Conservation (phyloP, 176 grass and related monocot genomes). For the Triticum dicoccoides region DNA sequence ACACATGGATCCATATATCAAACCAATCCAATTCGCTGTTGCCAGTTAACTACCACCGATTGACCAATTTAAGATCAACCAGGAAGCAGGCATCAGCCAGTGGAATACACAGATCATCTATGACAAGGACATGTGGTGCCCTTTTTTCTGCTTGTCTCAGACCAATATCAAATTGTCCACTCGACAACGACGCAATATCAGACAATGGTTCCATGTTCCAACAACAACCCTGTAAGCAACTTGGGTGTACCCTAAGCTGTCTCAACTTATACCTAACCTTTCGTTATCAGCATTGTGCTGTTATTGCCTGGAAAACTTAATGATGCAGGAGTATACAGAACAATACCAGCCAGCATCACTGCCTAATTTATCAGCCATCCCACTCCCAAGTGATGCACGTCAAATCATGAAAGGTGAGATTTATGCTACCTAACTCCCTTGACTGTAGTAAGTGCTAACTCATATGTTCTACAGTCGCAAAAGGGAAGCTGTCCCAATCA, state of each 20-base stretch:
- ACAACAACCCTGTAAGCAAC: not conserved
- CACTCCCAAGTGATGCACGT: not conserved
- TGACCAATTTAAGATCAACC: not conserved
- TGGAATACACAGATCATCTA: constrained; percentile 9
- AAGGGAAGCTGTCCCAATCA: not conserved
- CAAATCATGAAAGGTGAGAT: constrained; percentile 14
- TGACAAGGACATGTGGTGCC: constrained; percentile 20
- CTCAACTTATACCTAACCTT: not conserved
- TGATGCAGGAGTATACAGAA: not conserved
- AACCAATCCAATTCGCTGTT: not conserved
- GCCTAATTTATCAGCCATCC: not conserved
- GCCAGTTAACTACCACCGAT: not conserved
- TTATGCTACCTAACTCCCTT: not conserved
- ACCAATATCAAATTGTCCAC: not conserved
- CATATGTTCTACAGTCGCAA: not conserved
- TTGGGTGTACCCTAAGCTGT: not conserved
- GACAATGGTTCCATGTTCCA: not conserved
- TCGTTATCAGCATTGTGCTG: not conserved
- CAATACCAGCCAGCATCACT: not conserved
- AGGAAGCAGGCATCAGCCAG: not conserved
- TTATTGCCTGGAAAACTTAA: constrained; percentile 1
- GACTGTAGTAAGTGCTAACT: not conserved
- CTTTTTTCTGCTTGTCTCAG: not conserved
- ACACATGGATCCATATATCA: not conserved
- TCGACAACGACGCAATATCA: not conserved